Conservation (phyloP, 805 yeast genomes). For the Candida verbasci region DNA sequence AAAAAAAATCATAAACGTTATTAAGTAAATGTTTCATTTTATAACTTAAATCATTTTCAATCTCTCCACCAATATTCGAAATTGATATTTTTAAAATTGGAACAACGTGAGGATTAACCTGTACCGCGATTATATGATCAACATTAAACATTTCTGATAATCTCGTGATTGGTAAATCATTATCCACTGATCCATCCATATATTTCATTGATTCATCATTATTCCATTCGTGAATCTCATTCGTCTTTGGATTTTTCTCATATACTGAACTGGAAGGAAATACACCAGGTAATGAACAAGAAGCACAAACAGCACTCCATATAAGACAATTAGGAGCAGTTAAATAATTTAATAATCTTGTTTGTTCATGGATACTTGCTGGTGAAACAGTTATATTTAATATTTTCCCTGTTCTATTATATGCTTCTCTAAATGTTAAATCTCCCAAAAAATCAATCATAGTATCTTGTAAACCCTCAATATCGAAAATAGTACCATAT, state of each 20-base stretch:
- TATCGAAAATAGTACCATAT: slow-evolving; percentile 88
- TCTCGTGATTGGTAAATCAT: slow-evolving; percentile 86
- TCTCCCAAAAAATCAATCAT: slow-evolving; percentile 81
- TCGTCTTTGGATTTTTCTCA: slow-evolving; percentile 76
- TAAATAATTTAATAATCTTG: slow-evolving; percentile 71
- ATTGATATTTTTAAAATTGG: slow-evolving; percentile 74
- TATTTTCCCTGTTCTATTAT: slow-evolving; percentile 89
- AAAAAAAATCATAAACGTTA: slow-evolving; percentile 51
- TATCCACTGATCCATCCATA: slow-evolving; percentile 95
- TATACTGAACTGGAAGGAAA: slow-evolving; percentile 82
- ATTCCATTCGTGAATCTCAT: slow-evolving; percentile 75
- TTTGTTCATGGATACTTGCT: slow-evolving; percentile 87
- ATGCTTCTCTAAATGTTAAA: slow-evolving; percentile 89
- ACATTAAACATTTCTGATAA: slow-evolving; percentile 96
- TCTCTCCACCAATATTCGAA: slow-evolving; percentile 65
- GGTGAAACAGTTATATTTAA: slow-evolving; percentile 92
- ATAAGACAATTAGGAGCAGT: slow-evolving; percentile 79
- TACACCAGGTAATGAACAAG: slow-evolving; percentile 90
- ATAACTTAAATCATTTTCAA: slow-evolving; percentile 53
- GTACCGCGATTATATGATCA: slow-evolving; percentile 95
- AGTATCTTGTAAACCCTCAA: slow-evolving; percentile 62
- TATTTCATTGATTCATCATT: slow-evolving; percentile 68
- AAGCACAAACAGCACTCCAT: slow-evolving; percentile 90
- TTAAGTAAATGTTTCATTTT: slow-evolving; percentile 49
- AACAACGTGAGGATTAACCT: slow-evolving; percentile 93